phyloP scores from a whole-genome alignment of 1,284 basidiomycete species.

The Takashimella tepidaria region DNA sequence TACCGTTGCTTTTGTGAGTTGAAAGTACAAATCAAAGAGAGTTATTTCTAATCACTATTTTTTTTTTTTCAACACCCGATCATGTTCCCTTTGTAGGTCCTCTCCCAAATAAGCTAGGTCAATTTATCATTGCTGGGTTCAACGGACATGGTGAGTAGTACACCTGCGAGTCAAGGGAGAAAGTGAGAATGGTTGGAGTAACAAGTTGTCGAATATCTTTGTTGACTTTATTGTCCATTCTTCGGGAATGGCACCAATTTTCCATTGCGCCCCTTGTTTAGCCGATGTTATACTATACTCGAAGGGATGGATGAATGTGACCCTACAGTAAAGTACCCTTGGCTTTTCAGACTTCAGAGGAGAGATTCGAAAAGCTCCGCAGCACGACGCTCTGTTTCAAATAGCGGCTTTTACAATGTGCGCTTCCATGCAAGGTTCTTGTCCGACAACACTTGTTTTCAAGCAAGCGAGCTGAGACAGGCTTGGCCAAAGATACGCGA shows the following conservation, averaged over 20 bases:
- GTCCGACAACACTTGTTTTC: too few species aligned
- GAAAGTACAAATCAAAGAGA: too few species aligned
- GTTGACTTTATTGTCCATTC: too few species aligned
- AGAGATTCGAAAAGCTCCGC: background rate
- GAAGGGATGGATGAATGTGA: background rate
- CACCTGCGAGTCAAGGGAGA: background rate
- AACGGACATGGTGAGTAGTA: constrained; percentile 42
- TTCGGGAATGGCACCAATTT: constrained; percentile 40
- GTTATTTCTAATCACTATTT: too few species aligned
- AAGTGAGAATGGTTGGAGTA: constrained; percentile 3
- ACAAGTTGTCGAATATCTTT: too few species aligned
- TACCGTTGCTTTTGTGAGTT: background rate
- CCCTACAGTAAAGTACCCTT: background rate
- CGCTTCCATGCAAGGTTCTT: too few species aligned
- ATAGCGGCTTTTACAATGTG: too few species aligned
- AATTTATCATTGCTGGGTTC: constrained; percentile 35
- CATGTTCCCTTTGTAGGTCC: constrained; percentile 35
- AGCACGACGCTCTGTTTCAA: too few species aligned
- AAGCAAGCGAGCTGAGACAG: too few species aligned
- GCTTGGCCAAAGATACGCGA: too few species aligned
- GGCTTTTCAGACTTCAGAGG: background rate
- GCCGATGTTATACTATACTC: constrained; percentile 9
- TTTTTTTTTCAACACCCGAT: constrained; percentile 31
- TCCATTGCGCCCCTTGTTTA: constrained; percentile 37
- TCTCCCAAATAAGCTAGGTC: constrained; percentile 30